Conservation (phyloP, 805 yeast species). For the Kregervanrija delftensis region DNA sequence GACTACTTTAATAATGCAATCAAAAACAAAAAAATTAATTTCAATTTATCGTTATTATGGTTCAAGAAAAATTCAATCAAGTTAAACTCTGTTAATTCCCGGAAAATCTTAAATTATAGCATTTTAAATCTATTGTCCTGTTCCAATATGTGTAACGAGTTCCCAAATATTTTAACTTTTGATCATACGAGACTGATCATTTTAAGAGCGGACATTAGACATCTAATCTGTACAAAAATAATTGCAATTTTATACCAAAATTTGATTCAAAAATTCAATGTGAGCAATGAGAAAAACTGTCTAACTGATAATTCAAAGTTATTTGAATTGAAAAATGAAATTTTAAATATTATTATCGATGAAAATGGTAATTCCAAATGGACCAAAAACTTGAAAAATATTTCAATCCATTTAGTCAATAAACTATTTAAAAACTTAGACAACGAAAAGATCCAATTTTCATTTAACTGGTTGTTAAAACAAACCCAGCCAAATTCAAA, state of each 20-base stretch:
- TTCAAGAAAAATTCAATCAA: constrained; percentile 33
- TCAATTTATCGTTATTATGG: constrained; percentile 63
- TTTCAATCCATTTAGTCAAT: constrained; percentile 61
- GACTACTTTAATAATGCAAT: constrained; percentile 63
- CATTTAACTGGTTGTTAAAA: constrained; percentile 72
- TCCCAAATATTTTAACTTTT: constrained; percentile 77
- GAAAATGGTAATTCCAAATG: constrained; percentile 84
- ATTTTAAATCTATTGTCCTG: constrained; percentile 64
- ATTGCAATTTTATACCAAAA: constrained; percentile 70
- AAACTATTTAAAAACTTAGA: constrained; percentile 23
- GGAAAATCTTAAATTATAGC: constrained; percentile 39
- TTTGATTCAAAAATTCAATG: constrained; percentile 35
- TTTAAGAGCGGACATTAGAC: constrained; percentile 79
- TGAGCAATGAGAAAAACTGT: constrained; percentile 29
- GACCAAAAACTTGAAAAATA: constrained; percentile 73
- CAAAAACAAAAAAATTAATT: constrained; percentile 49
- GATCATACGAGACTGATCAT: constrained; percentile 76
- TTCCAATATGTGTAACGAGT: constrained; percentile 72
- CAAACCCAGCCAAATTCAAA: constrained; percentile 81
- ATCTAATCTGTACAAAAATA: constrained; percentile 71
- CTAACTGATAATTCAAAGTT: constrained; percentile 28
- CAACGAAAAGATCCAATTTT: constrained; percentile 47
- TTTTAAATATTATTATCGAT: constrained; percentile 74
- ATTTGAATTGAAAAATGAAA: constrained; percentile 55
- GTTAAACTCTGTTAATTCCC: constrained; percentile 12